phyloP scores from a whole-genome alignment of 495 filamentous ascomycete genomes.

The Penicillium ochrochloron region DNA sequence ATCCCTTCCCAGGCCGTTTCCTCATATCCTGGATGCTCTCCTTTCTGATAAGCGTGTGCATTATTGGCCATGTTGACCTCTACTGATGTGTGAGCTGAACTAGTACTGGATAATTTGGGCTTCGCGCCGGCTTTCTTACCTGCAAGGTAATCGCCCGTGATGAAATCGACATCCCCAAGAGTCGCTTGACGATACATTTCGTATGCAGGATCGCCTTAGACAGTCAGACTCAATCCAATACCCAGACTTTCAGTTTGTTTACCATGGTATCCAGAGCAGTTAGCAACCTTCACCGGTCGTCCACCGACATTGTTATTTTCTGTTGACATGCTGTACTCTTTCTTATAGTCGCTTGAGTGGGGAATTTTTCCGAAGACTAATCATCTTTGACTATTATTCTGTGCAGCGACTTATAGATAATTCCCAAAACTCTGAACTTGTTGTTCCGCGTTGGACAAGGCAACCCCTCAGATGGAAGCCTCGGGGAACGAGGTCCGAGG shows the following conservation, averaged over 20 bases:
- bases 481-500: constrained; percentile 1
- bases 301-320: background rate
- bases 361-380: background rate
- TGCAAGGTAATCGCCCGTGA: background rate
- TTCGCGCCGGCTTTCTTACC: background rate
- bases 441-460: background rate
- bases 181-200: constrained; percentile 3
- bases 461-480: background rate
- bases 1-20: background rate
- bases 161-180: background rate
- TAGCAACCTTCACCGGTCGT: background rate
- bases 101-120: background rate
- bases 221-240: background rate
- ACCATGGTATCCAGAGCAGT: constrained; percentile 3
- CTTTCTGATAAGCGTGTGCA: background rate
- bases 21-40: background rate
- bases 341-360: background rate
- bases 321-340: background rate
- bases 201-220: background rate
- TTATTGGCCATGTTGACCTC: constrained; percentile 1
- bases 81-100: background rate
- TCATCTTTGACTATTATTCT: background rate
- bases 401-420: background rate
- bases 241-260: background rate
- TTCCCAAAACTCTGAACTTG: background rate